Evolutionary conservation across 73 alveolate genomes (phyloP).

Genomic region (Tetrahymena malaccensis): DNA sequence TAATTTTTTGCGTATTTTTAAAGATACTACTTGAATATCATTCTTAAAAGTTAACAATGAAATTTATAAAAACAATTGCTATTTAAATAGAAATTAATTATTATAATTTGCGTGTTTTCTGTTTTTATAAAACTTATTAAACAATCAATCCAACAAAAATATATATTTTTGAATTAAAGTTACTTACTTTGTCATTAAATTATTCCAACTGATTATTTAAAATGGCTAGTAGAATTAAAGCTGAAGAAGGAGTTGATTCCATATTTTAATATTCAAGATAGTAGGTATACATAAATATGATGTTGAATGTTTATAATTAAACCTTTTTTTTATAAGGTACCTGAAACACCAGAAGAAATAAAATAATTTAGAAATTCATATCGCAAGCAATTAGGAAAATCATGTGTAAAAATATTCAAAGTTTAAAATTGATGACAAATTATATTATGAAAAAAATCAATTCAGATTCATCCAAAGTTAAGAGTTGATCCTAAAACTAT

Average conservation of each 20-base stretch:
- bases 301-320: neutral
- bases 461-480: neutral
- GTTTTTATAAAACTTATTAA: neutral
- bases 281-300: neutral
- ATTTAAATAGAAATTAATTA: neutral
- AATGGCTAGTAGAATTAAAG: neutral
- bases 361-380: neutral
- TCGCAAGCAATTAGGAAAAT: neutral
- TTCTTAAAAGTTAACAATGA: too few relatives aligned
- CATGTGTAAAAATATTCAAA: neutral
- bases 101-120: neutral
- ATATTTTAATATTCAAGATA: neutral
- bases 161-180: neutral
- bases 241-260: neutral
- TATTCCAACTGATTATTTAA: neutral
- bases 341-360: neutral
- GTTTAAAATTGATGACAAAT: neutral
- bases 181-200: neutral
- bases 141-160: neutral
- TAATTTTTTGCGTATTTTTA: too few relatives aligned
- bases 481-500: neutral
- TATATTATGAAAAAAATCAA: neutral
- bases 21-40: too few relatives aligned
- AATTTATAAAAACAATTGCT: too few relatives aligned
- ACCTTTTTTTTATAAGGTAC: neutral